phyloP scores from a whole-genome alignment of 495 filamentous ascomycete species.

The Penicillium steckii region DNA sequence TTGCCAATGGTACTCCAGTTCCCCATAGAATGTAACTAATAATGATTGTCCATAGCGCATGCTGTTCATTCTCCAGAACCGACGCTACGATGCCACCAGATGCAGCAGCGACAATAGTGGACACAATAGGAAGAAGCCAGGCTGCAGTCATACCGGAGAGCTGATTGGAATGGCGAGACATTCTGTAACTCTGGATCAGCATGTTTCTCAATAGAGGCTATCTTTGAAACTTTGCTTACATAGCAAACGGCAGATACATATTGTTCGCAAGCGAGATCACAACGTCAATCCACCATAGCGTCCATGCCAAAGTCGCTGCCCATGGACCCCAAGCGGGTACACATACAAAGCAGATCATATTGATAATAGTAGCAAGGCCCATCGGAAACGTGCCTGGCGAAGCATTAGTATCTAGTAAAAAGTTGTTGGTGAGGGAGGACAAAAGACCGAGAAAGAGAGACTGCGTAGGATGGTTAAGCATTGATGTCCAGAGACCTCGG shows the following conservation, averaged over 20 bases:
- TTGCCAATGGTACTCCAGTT: conserved; percentile 53
- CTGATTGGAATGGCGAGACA: no score
- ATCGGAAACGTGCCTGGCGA: conserved; percentile 64
- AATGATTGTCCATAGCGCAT: conserved; percentile 56
- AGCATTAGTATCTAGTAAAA: no score
- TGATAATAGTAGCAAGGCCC: conserved; percentile 61
- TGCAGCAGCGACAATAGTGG: conserved; percentile 55
- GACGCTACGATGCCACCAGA: conserved; percentile 56
- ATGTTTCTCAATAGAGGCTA: conserved; percentile 39
- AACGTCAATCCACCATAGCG: conserved; percentile 59
- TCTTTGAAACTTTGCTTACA: conserved; percentile 56
- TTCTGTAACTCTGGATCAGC: conserved; percentile 28
- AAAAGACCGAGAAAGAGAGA: conserved; percentile 61
- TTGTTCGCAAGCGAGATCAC: conserved; percentile 50
- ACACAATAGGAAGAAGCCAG: conserved; percentile 61
- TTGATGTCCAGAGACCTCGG: conserved; percentile 51
- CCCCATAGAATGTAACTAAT: conserved; percentile 60
- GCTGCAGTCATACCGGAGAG: conserved; percentile 54
- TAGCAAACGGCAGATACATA: conserved; percentile 41
- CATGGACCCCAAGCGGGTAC: conserved; percentile 51
- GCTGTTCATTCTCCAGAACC: conserved; percentile 47
- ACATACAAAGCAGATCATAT: conserved; percentile 55
- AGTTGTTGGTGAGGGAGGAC: no score
- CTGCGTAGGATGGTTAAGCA: conserved; percentile 58
- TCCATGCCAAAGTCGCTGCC: conserved; percentile 43